Evolutionary conservation across 2,329 filamentous ascomycete genomes (phyloP).

Genomic region (Ilyonectria destructans): DNA sequence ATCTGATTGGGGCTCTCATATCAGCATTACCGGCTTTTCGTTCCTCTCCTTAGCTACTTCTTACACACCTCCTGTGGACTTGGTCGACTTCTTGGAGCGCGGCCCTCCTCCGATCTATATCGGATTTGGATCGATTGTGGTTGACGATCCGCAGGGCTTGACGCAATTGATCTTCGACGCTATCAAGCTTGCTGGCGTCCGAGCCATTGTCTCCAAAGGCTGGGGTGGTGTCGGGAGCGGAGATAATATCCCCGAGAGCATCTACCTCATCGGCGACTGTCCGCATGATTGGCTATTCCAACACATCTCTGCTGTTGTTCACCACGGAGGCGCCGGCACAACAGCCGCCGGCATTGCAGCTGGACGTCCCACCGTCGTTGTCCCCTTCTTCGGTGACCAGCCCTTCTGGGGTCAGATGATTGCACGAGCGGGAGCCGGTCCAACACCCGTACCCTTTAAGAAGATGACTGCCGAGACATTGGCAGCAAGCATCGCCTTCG

Average conservation of each 20-base stretch:
- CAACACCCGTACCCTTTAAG: conserved; percentile 71
- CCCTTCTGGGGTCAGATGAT: conserved; percentile 75
- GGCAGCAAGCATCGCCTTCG: conserved; percentile 67
- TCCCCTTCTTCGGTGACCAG: conserved; percentile 78
- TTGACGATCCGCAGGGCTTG: conserved; percentile 72
- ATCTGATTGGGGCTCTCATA: conserved; percentile 72
- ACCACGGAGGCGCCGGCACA: conserved; percentile 58
- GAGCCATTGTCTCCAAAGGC: conserved; percentile 75
- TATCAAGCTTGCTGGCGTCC: conserved; percentile 69
- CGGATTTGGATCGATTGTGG: conserved; percentile 78
- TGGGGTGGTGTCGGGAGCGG: conserved; percentile 74
- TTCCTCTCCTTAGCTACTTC: conserved; percentile 69
- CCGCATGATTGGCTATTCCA: conserved; percentile 79
- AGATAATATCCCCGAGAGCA: conserved; percentile 60
- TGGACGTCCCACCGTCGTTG: conserved; percentile 74
- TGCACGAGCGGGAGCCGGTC: conserved; percentile 70
- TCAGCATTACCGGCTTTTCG: conserved; percentile 75
- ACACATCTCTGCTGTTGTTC: conserved; percentile 71
- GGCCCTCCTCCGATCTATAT: conserved; percentile 75
- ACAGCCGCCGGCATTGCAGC: conserved; percentile 73
- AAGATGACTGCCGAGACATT: conserved; percentile 71
- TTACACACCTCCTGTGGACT: conserved; percentile 70
- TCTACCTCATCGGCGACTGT: conserved; percentile 76
- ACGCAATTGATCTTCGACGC: conserved; percentile 74
- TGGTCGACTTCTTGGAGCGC: conserved; percentile 66